Conservation (phyloP, 371 early-diverging fungal species). For the Lichtheimia ramosa region DNA sequence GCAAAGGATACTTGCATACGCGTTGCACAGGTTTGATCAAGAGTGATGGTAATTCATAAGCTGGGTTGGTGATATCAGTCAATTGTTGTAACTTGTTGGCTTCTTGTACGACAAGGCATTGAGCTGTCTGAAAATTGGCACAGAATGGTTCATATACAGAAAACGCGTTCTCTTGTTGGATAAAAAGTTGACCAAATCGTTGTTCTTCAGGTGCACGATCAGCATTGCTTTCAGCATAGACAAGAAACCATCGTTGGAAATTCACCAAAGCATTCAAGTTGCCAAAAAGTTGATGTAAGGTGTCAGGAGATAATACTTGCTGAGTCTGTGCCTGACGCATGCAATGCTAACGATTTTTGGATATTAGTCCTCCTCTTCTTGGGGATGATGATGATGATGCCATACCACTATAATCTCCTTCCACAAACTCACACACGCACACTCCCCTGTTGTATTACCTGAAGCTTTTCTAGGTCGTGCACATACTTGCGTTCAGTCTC, state of each 20-base stretch:
- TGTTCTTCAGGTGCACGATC: conserved; percentile 74
- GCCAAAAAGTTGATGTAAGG: conserved; percentile 80
- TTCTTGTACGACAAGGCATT: conserved; percentile 52
- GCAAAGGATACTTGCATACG: conserved; percentile 92
- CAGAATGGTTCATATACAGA: conserved; percentile 92
- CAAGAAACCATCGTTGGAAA: conserved; percentile 91
- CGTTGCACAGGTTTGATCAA: conserved; percentile 97
- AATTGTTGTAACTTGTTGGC: conserved; percentile 49
- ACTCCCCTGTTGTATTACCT: conserved; percentile 22
- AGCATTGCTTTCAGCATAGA: conserved; percentile 85
- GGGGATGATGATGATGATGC: not conserved
- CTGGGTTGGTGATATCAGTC: conserved; percentile 76
- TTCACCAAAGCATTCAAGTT: conserved; percentile 94
- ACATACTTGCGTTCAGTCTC: conserved; percentile 33
- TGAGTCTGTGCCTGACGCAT: conserved; percentile 56
- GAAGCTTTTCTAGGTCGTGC: conserved; percentile 73
- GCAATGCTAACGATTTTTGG: conserved; percentile 37
- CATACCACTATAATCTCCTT: not conserved
- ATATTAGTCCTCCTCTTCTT: too few species aligned
- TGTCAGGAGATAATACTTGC: conserved; percentile 72
- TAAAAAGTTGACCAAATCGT: conserved; percentile 82
- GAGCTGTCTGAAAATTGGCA: conserved; percentile 84
- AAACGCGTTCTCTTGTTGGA: conserved; percentile 81
- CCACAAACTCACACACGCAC: not conserved
- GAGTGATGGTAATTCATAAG: conserved; percentile 83